Evolutionary conservation across 169 alveolate species (phyloP).

Genomic region (Plasmodium knowlesi): DNA sequence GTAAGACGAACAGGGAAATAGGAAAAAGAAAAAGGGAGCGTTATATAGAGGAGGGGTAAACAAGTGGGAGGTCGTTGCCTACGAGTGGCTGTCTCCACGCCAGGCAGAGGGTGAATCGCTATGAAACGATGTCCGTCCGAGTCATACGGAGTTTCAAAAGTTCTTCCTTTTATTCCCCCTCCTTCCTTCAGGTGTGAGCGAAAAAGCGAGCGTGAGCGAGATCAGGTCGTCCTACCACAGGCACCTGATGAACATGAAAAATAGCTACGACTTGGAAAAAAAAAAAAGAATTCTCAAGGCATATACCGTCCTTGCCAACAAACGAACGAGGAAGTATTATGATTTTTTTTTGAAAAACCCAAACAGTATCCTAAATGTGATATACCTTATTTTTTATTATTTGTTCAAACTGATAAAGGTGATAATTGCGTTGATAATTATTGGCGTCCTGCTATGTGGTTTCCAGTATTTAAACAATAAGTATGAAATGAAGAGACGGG

Average conservation of each 20-base stretch:
- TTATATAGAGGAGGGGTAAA: neutral
- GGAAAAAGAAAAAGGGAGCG: neutral
- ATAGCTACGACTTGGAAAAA: conserved; percentile 4
- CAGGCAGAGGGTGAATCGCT: neutral
- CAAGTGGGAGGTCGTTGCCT: neutral
- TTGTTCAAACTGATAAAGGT: conserved; percentile 39
- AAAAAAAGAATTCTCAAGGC: conserved; percentile 51
- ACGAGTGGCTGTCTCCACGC: neutral
- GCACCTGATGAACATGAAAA: neutral
- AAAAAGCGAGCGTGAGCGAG: conserved; percentile 2
- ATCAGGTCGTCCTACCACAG: conserved; percentile 14
- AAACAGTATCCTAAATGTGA: conserved; percentile 43
- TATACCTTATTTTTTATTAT: conserved; percentile 13
- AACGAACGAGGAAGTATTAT: conserved; percentile 37
- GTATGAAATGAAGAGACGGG: conserved; percentile 13
- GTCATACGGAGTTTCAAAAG: too few relatives aligned
- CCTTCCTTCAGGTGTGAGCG: conserved; percentile 9
- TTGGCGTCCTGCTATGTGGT: conserved; percentile 4
- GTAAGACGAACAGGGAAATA: neutral
- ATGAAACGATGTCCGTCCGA: neutral
- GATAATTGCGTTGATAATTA: neutral
- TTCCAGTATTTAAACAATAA: conserved; percentile 41
- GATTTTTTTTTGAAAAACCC: conserved; percentile 66
- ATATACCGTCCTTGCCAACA: conserved; percentile 25
- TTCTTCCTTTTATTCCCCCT: too few relatives aligned